These are phyloP conservation scores for Bothriochloa decipiens DNA, from an alignment of 176 grass and related monocot species.

Conservation along the genomic window DNA sequence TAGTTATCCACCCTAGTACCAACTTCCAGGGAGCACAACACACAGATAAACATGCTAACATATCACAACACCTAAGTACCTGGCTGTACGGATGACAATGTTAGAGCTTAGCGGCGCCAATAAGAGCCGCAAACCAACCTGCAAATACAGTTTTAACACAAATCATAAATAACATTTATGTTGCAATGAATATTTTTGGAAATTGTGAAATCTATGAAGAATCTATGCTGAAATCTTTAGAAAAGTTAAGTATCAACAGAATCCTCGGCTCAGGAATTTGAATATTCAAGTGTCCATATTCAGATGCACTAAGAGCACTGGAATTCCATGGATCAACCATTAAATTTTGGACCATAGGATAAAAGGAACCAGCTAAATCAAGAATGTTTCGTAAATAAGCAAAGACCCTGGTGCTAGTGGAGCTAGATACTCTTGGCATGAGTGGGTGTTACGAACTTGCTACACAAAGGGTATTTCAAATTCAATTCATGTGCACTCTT, in stretches of 20 bases:
- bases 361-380: neutral
- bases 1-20: neutral
- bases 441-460: neutral
- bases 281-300: conserved; percentile 11
- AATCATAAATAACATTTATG: conserved; percentile 16
- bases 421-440: neutral
- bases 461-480: neutral
- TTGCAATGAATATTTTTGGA: neutral
- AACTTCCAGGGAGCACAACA: neutral
- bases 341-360: neutral
- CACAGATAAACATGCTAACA: conserved; percentile 15
- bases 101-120: conserved; percentile 54
- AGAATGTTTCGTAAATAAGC: neutral
- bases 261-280: neutral
- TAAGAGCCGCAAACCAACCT: conserved; percentile 59
- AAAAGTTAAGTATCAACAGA: conserved; percentile 9
- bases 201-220: conserved; percentile 2
- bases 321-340: neutral
- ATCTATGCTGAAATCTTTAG: conserved; percentile 13
- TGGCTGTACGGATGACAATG: conserved; percentile 53
- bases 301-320: conserved; percentile 4
- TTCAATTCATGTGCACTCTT: neutral
- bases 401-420: neutral
- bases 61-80: conserved; percentile 28
- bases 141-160: conserved; percentile 16